These are phyloP conservation scores for Lentinus tigrinus DNA, from an alignment of 768 basidiomycete genomes.

Conservation along the genomic window DNA sequence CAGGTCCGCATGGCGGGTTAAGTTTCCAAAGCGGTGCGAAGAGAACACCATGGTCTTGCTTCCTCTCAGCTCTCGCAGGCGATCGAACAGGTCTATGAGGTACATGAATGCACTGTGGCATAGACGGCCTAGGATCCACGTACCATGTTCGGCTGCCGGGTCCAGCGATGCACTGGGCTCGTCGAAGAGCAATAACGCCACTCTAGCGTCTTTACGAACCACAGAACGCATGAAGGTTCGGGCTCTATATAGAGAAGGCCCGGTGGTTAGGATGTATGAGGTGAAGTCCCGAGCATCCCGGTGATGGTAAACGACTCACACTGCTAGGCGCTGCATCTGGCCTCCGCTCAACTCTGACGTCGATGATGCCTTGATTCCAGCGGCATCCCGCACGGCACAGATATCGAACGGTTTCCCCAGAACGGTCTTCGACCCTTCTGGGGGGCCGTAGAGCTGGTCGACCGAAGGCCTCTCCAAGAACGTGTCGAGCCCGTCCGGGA, in stretches of 20 bases:
- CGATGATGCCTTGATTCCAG: slow-evolving; percentile 37
- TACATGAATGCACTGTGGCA: too few relatives aligned
- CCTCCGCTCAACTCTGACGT: background rate
- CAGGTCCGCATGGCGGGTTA: slow-evolving; percentile 71
- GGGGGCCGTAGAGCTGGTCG: slow-evolving; percentile 61
- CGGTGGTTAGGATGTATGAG: too few relatives aligned
- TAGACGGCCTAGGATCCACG: too few relatives aligned
- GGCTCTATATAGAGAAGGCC: slow-evolving; percentile 8
- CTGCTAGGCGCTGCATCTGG: slow-evolving; percentile 2
- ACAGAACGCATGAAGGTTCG: slow-evolving; percentile 25
- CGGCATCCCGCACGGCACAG: slow-evolving; percentile 39
- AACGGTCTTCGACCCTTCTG: slow-evolving; percentile 57
- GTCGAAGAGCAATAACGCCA: slow-evolving; percentile 24
- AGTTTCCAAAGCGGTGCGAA: slow-evolving; percentile 68
- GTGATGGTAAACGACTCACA: background rate
- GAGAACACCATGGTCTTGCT: slow-evolving; percentile 85
- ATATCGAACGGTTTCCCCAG: slow-evolving; percentile 60
- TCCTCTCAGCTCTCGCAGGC: slow-evolving; percentile 64
- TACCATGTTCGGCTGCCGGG: slow-evolving; percentile 55
- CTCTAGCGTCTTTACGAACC: slow-evolving; percentile 16
- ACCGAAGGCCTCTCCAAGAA: slow-evolving; percentile 68
- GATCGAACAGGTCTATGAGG: slow-evolving; percentile 48
- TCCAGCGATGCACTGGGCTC: slow-evolving; percentile 28
- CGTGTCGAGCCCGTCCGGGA: slow-evolving; percentile 66
- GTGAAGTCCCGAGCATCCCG: too few relatives aligned